phyloP scores from a whole-genome alignment of 768 basidiomycete genomes.

The Boletus rubescentipes region DNA sequence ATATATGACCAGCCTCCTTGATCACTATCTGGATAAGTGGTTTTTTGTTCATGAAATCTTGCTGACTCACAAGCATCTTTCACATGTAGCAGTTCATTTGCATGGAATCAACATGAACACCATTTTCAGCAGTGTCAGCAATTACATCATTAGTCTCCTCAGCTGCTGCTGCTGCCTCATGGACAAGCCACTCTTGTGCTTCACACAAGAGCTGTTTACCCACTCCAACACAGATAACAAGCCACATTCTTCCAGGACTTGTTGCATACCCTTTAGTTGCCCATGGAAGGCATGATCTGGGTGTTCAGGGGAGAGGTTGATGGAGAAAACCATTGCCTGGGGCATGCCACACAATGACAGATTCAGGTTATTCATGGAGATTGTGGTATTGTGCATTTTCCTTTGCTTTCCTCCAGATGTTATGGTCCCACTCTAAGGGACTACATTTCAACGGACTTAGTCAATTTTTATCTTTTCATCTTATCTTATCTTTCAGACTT shows the following conservation, averaged over 20 bases:
- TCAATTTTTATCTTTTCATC: no score
- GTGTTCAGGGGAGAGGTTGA: not conserved
- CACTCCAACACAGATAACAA: not conserved
- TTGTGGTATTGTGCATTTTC: constrained; percentile 16
- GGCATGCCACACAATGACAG: not conserved
- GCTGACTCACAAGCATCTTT: constrained; percentile 26
- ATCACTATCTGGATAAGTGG: constrained; percentile 15
- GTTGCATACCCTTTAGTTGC: constrained; percentile 13
- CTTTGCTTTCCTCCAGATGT: constrained; percentile 24
- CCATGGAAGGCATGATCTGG: constrained; percentile 16
- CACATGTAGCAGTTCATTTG: constrained; percentile 29
- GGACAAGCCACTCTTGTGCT: not conserved
- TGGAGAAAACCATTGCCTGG: constrained; percentile 37
- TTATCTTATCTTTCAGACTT: no score
- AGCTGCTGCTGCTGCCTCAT: not conserved
- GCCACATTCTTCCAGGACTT: constrained; percentile 26
- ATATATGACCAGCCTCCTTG: no score
- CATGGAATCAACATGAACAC: not conserved
- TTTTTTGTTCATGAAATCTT: constrained; percentile 26
- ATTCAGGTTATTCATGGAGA: constrained; percentile 20
- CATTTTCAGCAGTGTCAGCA: no score
- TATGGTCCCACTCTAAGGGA: no score
- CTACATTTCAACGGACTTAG: no score
- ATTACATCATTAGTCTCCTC: no score
- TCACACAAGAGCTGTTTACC: not conserved